Evolutionary conservation across 78 protist genomes (phyloP).

Genomic region (Corallochytrium limacisporum): DNA sequence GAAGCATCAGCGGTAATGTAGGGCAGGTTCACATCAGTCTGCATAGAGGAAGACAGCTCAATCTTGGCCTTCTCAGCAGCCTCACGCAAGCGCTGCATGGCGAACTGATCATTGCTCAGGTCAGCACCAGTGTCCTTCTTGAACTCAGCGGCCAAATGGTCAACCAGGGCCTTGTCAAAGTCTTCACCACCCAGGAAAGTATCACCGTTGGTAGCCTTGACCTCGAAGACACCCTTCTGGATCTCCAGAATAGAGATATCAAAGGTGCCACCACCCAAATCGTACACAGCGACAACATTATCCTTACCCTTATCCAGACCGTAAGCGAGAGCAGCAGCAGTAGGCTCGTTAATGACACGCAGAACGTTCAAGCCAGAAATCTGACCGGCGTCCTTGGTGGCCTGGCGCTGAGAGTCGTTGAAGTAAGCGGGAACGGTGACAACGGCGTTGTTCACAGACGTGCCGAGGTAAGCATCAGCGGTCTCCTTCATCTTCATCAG

Average conservation of each 20-base stretch:
- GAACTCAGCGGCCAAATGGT: slow-evolving; percentile 62
- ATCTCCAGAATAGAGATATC: slow-evolving; percentile 95
- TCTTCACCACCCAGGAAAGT: slow-evolving; percentile 99
- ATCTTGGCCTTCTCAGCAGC: slow-evolving; percentile 96
- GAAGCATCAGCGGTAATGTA: slow-evolving; percentile 88
- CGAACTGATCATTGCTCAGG: slow-evolving; percentile 43
- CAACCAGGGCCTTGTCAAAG: slow-evolving; percentile 71
- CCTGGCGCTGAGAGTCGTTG: slow-evolving; percentile 97
- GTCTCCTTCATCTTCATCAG: slow-evolving; percentile 93
- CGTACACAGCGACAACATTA: slow-evolving; percentile 75
- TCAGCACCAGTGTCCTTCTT: slow-evolving; percentile 50
- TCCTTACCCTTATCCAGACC: slow-evolving; percentile 61
- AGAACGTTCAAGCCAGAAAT: slow-evolving; percentile 92
- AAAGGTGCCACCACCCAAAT: slow-evolving; percentile 99
- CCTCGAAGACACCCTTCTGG: slow-evolving; percentile 92
- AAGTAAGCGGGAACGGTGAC: slow-evolving; percentile 99
- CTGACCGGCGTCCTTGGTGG: slow-evolving; percentile 97
- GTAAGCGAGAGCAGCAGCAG: slow-evolving; percentile 91
- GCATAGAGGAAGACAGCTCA: slow-evolving; percentile 81
- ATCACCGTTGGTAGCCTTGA: slow-evolving; percentile 92
- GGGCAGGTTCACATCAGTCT: slow-evolving; percentile 90
- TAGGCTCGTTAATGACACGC: slow-evolving; percentile 99
- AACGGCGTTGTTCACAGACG: slow-evolving; percentile 74
- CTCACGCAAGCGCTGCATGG: slow-evolving; percentile 91
- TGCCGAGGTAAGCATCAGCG: slow-evolving; percentile 77